Percentiles rank a stretch among this genome's conserved stretches.
These are phyloP conservation scores for Hypoxylon fragiforme DNA, from an alignment of 495 filamentous ascomycete genomes.

Conservation along the genomic window DNA sequence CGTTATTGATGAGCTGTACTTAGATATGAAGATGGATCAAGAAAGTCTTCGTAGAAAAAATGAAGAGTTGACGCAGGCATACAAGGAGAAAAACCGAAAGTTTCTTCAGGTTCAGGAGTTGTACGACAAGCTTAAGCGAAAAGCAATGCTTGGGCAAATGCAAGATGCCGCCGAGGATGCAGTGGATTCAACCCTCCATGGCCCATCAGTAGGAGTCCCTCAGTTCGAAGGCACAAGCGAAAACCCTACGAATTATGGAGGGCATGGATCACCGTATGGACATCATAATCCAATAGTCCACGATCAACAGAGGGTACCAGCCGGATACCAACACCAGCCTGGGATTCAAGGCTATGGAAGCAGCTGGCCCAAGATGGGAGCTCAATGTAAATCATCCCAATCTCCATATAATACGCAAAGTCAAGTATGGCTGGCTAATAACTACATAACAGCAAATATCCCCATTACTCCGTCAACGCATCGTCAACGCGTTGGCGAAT, in stretches of 20 bases:
- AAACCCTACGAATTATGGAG: conserved; percentile 12
- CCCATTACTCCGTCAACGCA: conserved; percentile 41
- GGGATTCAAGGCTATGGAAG: conserved; percentile 2
- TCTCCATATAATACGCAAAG: neutral
- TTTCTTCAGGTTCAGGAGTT: conserved; percentile 80
- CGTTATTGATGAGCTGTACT: conserved; percentile 4
- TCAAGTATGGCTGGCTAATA: conserved; percentile 1
- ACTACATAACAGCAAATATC: conserved; percentile 21
- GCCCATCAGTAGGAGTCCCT: neutral
- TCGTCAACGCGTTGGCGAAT: conserved; percentile 33
- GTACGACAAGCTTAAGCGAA: conserved; percentile 80
- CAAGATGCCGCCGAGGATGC: conserved; percentile 71
- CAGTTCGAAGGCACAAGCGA: conserved; percentile 13
- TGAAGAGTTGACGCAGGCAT: conserved; percentile 69
- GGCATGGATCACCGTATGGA: conserved; percentile 17
- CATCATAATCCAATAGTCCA: conserved; percentile 6
- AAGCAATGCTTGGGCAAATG: conserved; percentile 68
- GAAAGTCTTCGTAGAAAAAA: conserved; percentile 74
- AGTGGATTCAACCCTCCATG: conserved; percentile 60
- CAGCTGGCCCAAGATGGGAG: conserved; percentile 28
- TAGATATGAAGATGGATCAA: conserved; percentile 68
- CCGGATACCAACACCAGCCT: conserved; percentile 18
- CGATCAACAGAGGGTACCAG: conserved; percentile 18
- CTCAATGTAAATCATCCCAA: conserved; percentile 17
- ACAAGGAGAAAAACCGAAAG: conserved; percentile 73